Evolutionary conservation across 305 asterid species (phyloP).

Genomic region (Nicotiana rustica): DNA sequence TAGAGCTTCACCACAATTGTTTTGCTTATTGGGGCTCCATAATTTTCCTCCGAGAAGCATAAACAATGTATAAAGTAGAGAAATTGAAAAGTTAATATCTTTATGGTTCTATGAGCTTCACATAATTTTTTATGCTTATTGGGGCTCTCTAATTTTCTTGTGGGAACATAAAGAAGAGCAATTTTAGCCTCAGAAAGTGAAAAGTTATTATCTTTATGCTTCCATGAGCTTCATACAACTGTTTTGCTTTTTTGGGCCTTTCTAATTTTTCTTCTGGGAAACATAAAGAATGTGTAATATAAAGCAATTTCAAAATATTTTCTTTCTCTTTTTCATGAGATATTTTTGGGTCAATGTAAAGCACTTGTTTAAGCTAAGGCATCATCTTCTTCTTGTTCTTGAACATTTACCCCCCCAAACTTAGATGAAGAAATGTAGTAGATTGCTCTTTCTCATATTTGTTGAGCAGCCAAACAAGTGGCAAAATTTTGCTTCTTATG

Average conservation of each 20-base stretch:
- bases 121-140: background rate
- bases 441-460: background rate
- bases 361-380: background rate
- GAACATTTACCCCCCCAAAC: too few relatives aligned
- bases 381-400: background rate
- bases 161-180: background rate
- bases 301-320: background rate
- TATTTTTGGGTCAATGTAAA: slow-evolving; percentile 3
- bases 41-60: background rate
- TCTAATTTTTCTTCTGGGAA: background rate
- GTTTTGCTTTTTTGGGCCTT: background rate
- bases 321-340: background rate
- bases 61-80: background rate
- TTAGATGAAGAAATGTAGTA: background rate
- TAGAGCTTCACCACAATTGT: background rate
- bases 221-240: background rate
- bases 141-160: background rate
- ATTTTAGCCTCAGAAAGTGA: background rate
- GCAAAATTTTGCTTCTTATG: slow-evolving; percentile 24
- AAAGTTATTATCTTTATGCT: background rate
- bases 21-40: slow-evolving; percentile 6
- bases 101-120: slow-evolving; percentile 9
- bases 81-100: background rate
- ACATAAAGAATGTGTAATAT: background rate
- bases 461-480: background rate